Evolutionary conservation across 345 rosid genomes (phyloP).

Genomic region (Garcia nutans): DNA sequence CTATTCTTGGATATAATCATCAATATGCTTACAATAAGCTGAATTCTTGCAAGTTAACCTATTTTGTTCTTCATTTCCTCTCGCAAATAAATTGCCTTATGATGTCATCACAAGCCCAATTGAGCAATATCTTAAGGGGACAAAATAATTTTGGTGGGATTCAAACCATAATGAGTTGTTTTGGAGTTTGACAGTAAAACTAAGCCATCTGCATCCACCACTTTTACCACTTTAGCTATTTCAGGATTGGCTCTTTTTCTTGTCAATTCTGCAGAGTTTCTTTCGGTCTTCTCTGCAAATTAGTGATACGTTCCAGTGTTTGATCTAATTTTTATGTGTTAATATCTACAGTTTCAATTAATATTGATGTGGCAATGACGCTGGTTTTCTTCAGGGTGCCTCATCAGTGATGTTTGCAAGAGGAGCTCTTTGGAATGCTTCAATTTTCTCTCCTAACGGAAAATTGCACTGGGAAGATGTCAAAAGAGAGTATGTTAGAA

Average conservation of each 20-base stretch:
- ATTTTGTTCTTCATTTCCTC: no score
- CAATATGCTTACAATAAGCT: no score
- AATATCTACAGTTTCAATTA: neutral
- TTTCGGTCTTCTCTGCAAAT: neutral
- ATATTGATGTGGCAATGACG: neutral
- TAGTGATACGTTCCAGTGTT: neutral
- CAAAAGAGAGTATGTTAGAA: slow-evolving; percentile 64
- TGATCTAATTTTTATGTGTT: neutral
- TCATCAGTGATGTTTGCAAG: slow-evolving; percentile 91
- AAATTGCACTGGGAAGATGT: slow-evolving; percentile 72
- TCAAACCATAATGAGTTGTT: no score
- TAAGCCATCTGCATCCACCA: neutral
- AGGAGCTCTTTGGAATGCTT: slow-evolving; percentile 96
- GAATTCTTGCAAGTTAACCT: no score
- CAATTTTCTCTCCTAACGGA: slow-evolving; percentile 77
- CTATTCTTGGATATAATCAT: no score
- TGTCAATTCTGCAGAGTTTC: neutral
- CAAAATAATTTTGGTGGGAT: no score
- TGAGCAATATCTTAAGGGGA: no score
- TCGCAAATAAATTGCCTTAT: no score
- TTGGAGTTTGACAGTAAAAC: no score
- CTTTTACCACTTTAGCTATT: neutral
- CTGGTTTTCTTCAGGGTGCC: slow-evolving; percentile 50
- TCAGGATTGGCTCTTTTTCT: slow-evolving; percentile 1
- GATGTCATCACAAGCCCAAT: no score